Percentiles rank a stretch among this genome's conserved stretches.
Conservation (phyloP, 2,329 filamentous ascomycete species). For the Dactylella cylindrospora region DNA sequence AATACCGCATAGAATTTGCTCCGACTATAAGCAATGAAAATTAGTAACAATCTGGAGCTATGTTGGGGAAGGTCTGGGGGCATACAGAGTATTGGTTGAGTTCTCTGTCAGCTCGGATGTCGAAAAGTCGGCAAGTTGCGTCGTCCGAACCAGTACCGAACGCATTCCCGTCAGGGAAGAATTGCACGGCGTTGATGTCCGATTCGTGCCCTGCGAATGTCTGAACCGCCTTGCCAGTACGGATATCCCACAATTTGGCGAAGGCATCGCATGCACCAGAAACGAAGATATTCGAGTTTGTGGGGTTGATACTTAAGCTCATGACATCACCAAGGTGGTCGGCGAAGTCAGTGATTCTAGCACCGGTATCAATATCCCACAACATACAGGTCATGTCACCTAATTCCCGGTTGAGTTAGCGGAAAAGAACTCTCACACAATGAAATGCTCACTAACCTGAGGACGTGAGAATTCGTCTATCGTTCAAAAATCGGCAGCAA, state of each 20-base stretch:
- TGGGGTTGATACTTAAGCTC: conserved; percentile 99
- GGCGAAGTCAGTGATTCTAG: conserved; percentile 96
- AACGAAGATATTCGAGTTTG: conserved; percentile 98
- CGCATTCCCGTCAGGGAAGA: conserved; percentile 97
- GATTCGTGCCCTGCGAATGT: conserved; percentile 98
- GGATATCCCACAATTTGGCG: conserved; percentile 98
- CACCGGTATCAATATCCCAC: conserved; percentile 98
- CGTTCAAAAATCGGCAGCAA: conserved; percentile 98
- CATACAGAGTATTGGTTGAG: conserved; percentile 68
- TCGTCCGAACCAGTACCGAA: conserved; percentile 98
- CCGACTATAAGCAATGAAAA: conserved; percentile 64
- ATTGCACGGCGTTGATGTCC: conserved; percentile 99
- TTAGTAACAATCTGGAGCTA: not conserved
- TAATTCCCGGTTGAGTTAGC: conserved; percentile 1
- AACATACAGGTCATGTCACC: conserved; percentile 99
- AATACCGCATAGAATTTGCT: conserved; percentile 95
- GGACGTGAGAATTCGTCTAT: conserved; percentile 94
- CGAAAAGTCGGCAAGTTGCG: conserved; percentile 93
- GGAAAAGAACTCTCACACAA: not conserved
- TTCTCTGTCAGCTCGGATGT: conserved; percentile 90
- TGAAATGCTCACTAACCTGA: conserved; percentile 58
- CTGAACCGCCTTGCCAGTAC: conserved; percentile 95
- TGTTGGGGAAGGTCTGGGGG: conserved; percentile 35
- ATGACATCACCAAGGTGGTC: conserved; percentile 98
- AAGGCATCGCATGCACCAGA: conserved; percentile 99